Evolutionary conservation across 805 yeast genomes (phyloP).

Genomic region (Saturnispora ahearnii): DNA sequence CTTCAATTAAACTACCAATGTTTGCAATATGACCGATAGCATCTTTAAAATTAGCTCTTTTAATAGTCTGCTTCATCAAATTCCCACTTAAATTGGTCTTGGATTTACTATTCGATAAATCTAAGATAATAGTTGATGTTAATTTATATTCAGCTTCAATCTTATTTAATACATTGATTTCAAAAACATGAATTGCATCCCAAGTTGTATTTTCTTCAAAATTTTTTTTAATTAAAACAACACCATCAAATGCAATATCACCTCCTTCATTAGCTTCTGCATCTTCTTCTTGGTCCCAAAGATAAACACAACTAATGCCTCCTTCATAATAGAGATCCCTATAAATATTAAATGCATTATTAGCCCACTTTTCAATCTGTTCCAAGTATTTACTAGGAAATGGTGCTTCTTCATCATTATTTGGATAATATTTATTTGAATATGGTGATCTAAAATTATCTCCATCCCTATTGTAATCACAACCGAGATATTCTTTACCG

Average conservation of each 20-base stretch:
- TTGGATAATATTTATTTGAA: conserved; percentile 64
- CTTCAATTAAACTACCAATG: conserved; percentile 79
- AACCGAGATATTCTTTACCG: conserved; percentile 66
- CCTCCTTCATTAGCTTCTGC: conserved; percentile 42
- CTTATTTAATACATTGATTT: conserved; percentile 40
- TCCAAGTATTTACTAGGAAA: conserved; percentile 62
- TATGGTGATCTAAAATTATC: conserved; percentile 90
- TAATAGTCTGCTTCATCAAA: conserved; percentile 75
- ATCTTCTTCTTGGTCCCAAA: conserved; percentile 79
- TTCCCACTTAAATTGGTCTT: conserved; percentile 59
- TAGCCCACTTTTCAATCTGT: conserved; percentile 69
- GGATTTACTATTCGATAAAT: conserved; percentile 34
- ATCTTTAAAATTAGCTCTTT: conserved; percentile 37
- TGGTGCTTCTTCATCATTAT: conserved; percentile 58
- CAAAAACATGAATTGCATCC: conserved; percentile 94
- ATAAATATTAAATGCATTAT: conserved; percentile 86
- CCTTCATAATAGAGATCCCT: conserved; percentile 94
- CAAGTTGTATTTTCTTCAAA: conserved; percentile 51
- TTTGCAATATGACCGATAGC: conserved; percentile 72
- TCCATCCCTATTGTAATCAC: conserved; percentile 94
- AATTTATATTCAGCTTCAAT: conserved; percentile 50
- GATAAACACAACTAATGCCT: conserved; percentile 78
- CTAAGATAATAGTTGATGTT: conserved; percentile 83
- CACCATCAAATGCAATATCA: conserved; percentile 75
- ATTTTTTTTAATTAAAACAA: conserved; percentile 69